Evolutionary conservation across 495 filamentous ascomycete genomes (phyloP).

Genomic region (Cryomyces minteri): DNA sequence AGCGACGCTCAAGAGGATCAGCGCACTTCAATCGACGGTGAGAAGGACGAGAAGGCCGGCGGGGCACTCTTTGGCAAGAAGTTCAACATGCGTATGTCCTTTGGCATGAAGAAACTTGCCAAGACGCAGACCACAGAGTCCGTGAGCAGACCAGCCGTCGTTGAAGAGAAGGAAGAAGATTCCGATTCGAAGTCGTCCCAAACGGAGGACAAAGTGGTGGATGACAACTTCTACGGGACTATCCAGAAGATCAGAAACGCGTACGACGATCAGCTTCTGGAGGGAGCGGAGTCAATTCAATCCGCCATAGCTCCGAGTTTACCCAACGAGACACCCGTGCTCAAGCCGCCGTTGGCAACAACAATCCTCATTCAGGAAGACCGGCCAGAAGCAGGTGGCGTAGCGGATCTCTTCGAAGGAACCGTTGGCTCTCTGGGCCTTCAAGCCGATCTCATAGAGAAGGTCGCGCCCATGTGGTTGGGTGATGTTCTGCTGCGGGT

Average conservation of each 20-base stretch:
- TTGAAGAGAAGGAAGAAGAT: slow-evolving; percentile 72
- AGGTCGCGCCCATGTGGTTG: slow-evolving; percentile 73
- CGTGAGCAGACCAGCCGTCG: slow-evolving; percentile 47
- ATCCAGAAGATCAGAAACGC: slow-evolving; percentile 60
- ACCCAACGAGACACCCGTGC: slow-evolving; percentile 66
- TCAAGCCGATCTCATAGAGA: slow-evolving; percentile 71
- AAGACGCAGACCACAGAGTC: slow-evolving; percentile 51
- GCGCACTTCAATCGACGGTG: slow-evolving; percentile 35
- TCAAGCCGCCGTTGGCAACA: slow-evolving; percentile 61
- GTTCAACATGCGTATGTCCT: slow-evolving; percentile 65
- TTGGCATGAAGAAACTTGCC: slow-evolving; percentile 62
- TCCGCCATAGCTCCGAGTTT: slow-evolving; percentile 55
- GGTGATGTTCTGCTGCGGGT: slow-evolving; percentile 74
- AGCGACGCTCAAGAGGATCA: slow-evolving; percentile 2
- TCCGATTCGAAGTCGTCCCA: slow-evolving; percentile 41
- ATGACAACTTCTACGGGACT: slow-evolving; percentile 65
- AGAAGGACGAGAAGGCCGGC: slow-evolving; percentile 51
- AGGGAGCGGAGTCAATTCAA: slow-evolving; percentile 19
- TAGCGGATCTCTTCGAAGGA: slow-evolving; percentile 79
- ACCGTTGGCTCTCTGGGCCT: slow-evolving; percentile 56
- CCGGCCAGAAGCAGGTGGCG: slow-evolving; percentile 67
- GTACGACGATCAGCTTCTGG: slow-evolving; percentile 52
- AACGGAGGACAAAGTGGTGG: slow-evolving; percentile 58
- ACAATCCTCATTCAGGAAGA: slow-evolving; percentile 93
- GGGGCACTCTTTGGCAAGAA: slow-evolving; percentile 66